Base-by-base conservation (phyloP, 371 early-diverging fungal genomes). In the Sanchytrium tribonematis region DNA sequence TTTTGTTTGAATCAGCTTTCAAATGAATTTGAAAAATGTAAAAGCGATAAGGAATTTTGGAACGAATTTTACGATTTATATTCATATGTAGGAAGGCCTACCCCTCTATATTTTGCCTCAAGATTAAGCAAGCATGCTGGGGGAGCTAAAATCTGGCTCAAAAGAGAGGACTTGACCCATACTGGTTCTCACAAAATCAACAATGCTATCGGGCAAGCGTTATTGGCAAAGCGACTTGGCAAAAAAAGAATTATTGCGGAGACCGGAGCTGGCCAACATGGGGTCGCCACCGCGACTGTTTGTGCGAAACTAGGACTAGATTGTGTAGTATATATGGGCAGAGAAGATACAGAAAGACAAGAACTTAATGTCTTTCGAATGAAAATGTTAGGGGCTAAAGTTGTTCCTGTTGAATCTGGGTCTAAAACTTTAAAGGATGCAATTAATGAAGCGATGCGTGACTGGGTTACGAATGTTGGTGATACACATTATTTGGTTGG, bases 101-200 rank as follows among this genome's bases (percentile, higher is more conserved):
- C 92, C 66, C 83, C 85, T 68, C 77, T 94, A 69, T 90, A 92
- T 70, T 74, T 83, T 31, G 95, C 95, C 28, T 84, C 85, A 68
- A 85, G 91, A 17, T 76, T 94, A 75, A 90, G 93, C 0, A 84
- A 79, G 68, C 76, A 84, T 67, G 79, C 81, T 66, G 70, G 74
- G 75, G 95, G 95, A 69, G 94, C 97, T 29, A 80, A 80, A 29
- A 93, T 97, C 77, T 97, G 90, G 90, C 81, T 97, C 73, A 97
- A 97, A 83, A 88, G 97, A 73, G 97, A 97, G 76, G 97, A 97
- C 76, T 78, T 93, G 73, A 94, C 93, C 80, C 95, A 97, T 77
- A 96, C 97, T 31, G 97, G 97, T 30, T 89, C 93, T 65, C 97
- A 96, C 83, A 96, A 94, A 80, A 90, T 97, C 81, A 97, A 97